Evolutionary conservation across 2,329 filamentous ascomycete species (phyloP).

Genomic region (Penicillium nordicum): DNA sequence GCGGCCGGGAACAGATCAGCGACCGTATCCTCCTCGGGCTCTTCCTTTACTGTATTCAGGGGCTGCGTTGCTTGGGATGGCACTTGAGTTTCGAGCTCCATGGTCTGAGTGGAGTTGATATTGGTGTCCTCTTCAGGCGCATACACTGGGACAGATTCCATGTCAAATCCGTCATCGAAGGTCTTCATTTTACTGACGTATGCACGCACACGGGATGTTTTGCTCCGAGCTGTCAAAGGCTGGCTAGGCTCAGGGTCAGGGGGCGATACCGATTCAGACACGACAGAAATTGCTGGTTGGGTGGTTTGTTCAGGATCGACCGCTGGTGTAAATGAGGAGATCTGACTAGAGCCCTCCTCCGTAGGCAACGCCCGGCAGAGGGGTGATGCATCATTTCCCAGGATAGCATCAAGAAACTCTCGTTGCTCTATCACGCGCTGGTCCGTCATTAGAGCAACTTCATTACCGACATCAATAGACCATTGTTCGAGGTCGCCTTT

Average conservation of each 20-base stretch:
- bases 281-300: background rate
- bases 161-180: conserved; percentile 62
- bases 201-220: conserved; percentile 26
- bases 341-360: conserved; percentile 46
- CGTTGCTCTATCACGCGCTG: conserved; percentile 84
- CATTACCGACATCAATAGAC: conserved; percentile 65
- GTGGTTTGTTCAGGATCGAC: background rate
- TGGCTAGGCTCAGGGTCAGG: background rate
- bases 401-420: conserved; percentile 85
- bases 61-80: conserved; percentile 28
- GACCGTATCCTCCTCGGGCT: conserved; percentile 56
- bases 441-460: conserved; percentile 68
- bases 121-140: conserved; percentile 26
- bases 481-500: conserved; percentile 60
- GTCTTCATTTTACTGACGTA: conserved; percentile 62
- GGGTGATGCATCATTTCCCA: conserved; percentile 71
- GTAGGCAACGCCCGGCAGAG: conserved; percentile 63
- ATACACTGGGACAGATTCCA: conserved; percentile 40
- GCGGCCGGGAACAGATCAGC: conserved; percentile 73
- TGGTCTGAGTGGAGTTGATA: conserved; percentile 15
- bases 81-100: conserved; percentile 18
- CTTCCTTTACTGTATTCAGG: conserved; percentile 26
- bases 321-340: background rate
- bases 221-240: conserved; percentile 14
- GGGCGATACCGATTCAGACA: background rate